These are phyloP conservation scores for Willaertia magna DNA, from an alignment of 208 protist species.

Conservation along the genomic window DNA sequence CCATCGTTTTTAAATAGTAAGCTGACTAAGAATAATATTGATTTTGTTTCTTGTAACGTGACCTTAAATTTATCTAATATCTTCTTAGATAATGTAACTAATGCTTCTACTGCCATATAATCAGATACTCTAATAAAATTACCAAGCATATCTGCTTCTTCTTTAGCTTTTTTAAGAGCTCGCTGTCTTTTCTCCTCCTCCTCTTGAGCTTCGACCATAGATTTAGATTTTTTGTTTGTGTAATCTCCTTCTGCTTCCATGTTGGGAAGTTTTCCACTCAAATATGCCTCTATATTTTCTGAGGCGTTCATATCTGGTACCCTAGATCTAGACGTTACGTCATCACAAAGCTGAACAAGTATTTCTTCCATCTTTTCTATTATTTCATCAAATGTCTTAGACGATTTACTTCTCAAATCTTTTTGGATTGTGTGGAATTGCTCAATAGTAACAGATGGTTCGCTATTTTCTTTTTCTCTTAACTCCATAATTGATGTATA, in stretches of 20 bases:
- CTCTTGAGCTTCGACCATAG: constrained; percentile 68
- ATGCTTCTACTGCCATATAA: constrained; percentile 51
- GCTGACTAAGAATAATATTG: not conserved
- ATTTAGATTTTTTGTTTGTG: constrained; percentile 57
- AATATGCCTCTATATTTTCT: constrained; percentile 69
- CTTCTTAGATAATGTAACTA: not conserved
- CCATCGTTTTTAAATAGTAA: not conserved
- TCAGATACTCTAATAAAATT: constrained; percentile 70
- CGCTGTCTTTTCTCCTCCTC: constrained; percentile 62
- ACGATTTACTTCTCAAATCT: constrained; percentile 51
- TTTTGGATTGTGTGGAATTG: constrained; percentile 54
- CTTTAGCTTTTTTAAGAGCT: constrained; percentile 71
- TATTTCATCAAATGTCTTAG: constrained; percentile 36
- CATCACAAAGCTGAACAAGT: constrained; percentile 58
- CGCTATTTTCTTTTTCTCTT: constrained; percentile 8
- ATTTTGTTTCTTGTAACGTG: not conserved
- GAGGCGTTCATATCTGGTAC: constrained; percentile 73
- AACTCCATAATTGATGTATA: not conserved
- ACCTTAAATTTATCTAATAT: constrained; percentile 3
- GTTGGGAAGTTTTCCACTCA: not conserved
- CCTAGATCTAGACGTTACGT: constrained; percentile 58
- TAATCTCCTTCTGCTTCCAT: constrained; percentile 31
- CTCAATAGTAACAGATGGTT: constrained; percentile 63
- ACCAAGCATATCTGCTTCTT: constrained; percentile 69
- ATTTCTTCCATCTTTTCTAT: constrained; percentile 63